Evolutionary conservation across 192 early-diverging fungal genomes (phyloP).

Genomic region (Allomyces macrogynus): DNA sequence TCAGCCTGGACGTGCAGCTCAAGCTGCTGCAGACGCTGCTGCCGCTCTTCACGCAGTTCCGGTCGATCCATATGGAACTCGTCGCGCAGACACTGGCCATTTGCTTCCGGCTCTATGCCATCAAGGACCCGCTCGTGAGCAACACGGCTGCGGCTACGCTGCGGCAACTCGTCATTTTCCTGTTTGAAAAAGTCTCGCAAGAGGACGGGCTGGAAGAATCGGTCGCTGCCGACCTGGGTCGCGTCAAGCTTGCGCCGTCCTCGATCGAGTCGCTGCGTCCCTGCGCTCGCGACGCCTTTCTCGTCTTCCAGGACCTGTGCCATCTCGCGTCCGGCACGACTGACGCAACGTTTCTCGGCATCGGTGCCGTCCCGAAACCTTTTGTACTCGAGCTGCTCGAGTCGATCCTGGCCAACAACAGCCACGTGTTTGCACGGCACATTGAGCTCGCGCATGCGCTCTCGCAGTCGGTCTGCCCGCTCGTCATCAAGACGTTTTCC

Average conservation of each 20-base stretch:
- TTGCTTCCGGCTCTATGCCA: conserved; percentile 66
- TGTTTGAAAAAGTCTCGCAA: conserved; percentile 60
- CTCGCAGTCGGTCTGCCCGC: conserved; percentile 65
- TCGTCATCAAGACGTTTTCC: conserved; percentile 76
- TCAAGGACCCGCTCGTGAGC: conserved; percentile 56
- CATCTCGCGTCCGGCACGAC: conserved; percentile 37
- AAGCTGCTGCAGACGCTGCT: conserved; percentile 82
- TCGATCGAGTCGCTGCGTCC: not conserved
- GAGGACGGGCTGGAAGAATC: conserved; percentile 25
- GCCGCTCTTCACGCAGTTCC: conserved; percentile 68
- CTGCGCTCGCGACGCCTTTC: conserved; percentile 16
- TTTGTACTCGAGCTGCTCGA: conserved; percentile 88
- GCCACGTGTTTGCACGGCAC: conserved; percentile 57
- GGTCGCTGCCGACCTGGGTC: conserved; percentile 3
- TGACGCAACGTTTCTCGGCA: conserved; percentile 23
- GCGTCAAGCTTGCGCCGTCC: not conserved
- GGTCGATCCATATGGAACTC: conserved; percentile 50
- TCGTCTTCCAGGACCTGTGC: conserved; percentile 79
- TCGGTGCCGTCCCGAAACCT: conserved; percentile 29
- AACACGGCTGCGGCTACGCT: conserved; percentile 74
- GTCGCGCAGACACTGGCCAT: conserved; percentile 53
- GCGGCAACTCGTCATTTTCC: conserved; percentile 58
- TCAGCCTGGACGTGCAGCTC: conserved; percentile 69
- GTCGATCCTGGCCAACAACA: conserved; percentile 60
- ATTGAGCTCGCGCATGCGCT: conserved; percentile 45